Conservation (phyloP, 1,284 basidiomycete species). For the Taiwanofungus camphoratus region DNA sequence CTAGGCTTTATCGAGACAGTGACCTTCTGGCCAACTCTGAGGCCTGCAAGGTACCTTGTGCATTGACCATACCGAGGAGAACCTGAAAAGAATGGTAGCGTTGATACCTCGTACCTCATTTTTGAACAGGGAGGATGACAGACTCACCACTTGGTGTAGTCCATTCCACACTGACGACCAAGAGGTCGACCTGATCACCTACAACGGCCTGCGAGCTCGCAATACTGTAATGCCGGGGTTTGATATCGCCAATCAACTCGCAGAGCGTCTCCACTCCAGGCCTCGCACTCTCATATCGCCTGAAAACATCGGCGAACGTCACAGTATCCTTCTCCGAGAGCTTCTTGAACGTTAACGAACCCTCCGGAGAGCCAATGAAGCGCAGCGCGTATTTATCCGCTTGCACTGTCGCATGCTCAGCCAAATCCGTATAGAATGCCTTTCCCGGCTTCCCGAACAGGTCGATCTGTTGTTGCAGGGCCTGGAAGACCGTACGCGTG, state of each 20-base stretch:
- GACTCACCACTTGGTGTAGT: slow-evolving; percentile 72
- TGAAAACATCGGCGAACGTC: slow-evolving; percentile 87
- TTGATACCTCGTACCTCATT: background rate
- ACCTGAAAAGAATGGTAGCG: slow-evolving; percentile 39
- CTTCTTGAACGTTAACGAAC: slow-evolving; percentile 91
- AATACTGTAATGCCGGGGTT: slow-evolving; percentile 98
- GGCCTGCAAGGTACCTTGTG: slow-evolving; percentile 86
- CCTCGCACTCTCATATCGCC: slow-evolving; percentile 75
- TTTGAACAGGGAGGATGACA: background rate
- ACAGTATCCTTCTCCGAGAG: slow-evolving; percentile 93
- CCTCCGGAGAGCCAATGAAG: slow-evolving; percentile 94
- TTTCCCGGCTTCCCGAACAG: slow-evolving; percentile 95
- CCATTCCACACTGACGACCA: slow-evolving; percentile 98
- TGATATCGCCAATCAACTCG: slow-evolving; percentile 88
- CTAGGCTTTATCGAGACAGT: slow-evolving; percentile 98
- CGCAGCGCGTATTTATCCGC: slow-evolving; percentile 80
- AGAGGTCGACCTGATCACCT: slow-evolving; percentile 88
- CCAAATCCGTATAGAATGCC: slow-evolving; percentile 89
- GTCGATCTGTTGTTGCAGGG: slow-evolving; percentile 94
- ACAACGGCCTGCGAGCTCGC: slow-evolving; percentile 93
- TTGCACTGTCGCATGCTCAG: slow-evolving; percentile 67
- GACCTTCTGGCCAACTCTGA: slow-evolving; percentile 86
- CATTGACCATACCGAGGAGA: slow-evolving; percentile 88
- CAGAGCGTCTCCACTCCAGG: slow-evolving; percentile 83
- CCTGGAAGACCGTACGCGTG: slow-evolving; percentile 92